phyloP scores from a whole-genome alignment of 768 basidiomycete species.

The Rhizopogon roseolus region DNA sequence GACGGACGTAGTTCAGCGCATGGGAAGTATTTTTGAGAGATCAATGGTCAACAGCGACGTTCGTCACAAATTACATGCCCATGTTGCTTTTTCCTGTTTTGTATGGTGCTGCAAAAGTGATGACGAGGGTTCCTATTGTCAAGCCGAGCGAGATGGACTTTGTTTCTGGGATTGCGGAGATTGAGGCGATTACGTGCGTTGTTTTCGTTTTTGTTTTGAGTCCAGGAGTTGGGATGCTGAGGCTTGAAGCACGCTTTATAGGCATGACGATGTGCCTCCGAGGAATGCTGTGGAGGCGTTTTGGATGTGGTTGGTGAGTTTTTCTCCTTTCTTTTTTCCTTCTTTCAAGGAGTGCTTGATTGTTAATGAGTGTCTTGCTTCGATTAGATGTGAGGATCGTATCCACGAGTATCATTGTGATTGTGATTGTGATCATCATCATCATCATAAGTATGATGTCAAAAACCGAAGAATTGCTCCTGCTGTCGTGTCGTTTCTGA shows the following conservation, averaged over 20 bases:
- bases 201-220: constrained; percentile 7
- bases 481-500: too few relatives aligned
- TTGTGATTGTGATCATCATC: too few relatives aligned
- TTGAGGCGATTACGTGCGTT: constrained; percentile 25
- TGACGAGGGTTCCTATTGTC: constrained; percentile 8
- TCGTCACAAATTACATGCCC: constrained; percentile 40
- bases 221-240: neutral
- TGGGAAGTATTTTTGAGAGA: constrained; percentile 38
- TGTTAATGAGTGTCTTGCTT: neutral
- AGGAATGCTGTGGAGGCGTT: constrained; percentile 20
- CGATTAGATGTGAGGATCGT: constrained; percentile 10
- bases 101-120: constrained; percentile 27
- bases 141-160: constrained; percentile 24
- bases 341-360: neutral
- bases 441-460: too few relatives aligned
- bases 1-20: constrained; percentile 29
- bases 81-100: constrained; percentile 42
- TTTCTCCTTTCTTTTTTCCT: neutral
- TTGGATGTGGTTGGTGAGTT: constrained; percentile 24
- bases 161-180: constrained; percentile 16
- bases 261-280: constrained; percentile 22
- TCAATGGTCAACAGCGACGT: constrained; percentile 32
- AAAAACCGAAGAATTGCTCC: too few relatives aligned
- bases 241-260: neutral
- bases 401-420: too few relatives aligned